Evolutionary conservation across 345 rosid species (phyloP), one percentile per base, ranked within the genome.

Genomic region (Populus nigra): DNA sequence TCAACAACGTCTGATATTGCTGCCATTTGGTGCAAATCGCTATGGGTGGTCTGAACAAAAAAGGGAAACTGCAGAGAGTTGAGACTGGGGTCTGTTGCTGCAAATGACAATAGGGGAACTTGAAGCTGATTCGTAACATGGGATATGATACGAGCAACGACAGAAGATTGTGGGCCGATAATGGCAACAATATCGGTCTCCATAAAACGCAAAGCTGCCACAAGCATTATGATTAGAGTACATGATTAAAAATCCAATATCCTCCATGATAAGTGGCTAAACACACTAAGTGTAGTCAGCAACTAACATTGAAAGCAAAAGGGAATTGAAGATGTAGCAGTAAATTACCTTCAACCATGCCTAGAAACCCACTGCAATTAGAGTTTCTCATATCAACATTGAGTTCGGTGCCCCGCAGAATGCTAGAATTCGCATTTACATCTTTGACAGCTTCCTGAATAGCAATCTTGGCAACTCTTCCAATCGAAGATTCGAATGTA

Each of bases 81-180:
- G 61, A 95, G 90, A 36, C 94, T 87, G n/a, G 97, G 94, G 69
- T 95, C 99, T 8, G 99, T 93, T n/a, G 91, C 97, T 65, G 87
- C 90, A 83, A 95, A 95, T 20, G 99, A 91, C 65, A 95, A 82
- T 74, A 95, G 76, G 68, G 99, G 99, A 71, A 88, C 89, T 55
- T 80, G 93, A 57, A 95, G 92, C 74, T 95, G 96, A 36, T 87
- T 92, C 16, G 98, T 93, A 74, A 92, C 89, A 74, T 88, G 84
- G 29, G 96, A 88, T 74, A 91, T 78, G 65, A 88, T 85, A 80
- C 89, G 97, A 18, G 96, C 92, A 70, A 92, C 93, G 69, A 89
- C 91, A 29, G 99, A 90, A 84, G 94, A 88, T 71, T 93, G 98
- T 8, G 99, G 99, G 61, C 99, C 99, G 74, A 95, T 77, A 55